Conservation (phyloP, 1,284 basidiomycete genomes). For the Ceratobasidium sp. region DNA sequence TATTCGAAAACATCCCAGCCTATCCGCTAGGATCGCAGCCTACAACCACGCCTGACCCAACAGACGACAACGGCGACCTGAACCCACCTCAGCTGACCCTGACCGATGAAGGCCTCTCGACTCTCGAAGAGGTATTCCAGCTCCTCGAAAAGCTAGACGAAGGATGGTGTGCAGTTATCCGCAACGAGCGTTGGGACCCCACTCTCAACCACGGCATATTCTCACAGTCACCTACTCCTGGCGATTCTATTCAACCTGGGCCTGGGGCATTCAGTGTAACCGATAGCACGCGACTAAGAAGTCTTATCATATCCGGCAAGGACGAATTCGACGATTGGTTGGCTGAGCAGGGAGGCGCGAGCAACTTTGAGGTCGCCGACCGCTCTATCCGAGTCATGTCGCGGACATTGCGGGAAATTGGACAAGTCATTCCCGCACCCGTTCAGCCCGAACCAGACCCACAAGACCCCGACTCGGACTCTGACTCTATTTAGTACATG, state of each 20-base stretch:
- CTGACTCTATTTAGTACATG: conserved; percentile 4
- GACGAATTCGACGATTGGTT: conserved; percentile 41
- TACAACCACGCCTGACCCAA: neutral
- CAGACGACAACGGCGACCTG: neutral
- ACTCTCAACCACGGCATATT: conserved; percentile 35
- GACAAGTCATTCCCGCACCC: neutral
- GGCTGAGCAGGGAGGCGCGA: conserved; percentile 34
- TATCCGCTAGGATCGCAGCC: conserved; percentile 7
- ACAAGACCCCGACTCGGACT: conserved; percentile 4
- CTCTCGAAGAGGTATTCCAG: conserved; percentile 27
- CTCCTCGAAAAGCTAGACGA: conserved; percentile 23
- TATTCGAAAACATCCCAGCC: conserved; percentile 39
- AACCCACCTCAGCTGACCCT: conserved; percentile 7
- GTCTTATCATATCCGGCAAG: conserved; percentile 31
- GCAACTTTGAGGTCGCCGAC: conserved; percentile 20
- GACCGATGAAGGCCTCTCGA: conserved; percentile 22
- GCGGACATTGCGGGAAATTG: conserved; percentile 20
- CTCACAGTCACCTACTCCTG: conserved; percentile 1
- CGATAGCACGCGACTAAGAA: conserved; percentile 30
- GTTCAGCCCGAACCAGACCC: conserved; percentile 15
- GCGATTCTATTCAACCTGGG: neutral
- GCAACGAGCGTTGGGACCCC: conserved; percentile 38
- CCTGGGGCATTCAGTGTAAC: conserved; percentile 25
- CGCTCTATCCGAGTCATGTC: conserved; percentile 33
- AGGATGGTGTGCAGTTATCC: conserved; percentile 37